A percentile compares a stretch with the other conserved stretches of the same genome.
Conservation (phyloP, 805 yeast species). For the Hemisphaericaspora nanyangensis region DNA sequence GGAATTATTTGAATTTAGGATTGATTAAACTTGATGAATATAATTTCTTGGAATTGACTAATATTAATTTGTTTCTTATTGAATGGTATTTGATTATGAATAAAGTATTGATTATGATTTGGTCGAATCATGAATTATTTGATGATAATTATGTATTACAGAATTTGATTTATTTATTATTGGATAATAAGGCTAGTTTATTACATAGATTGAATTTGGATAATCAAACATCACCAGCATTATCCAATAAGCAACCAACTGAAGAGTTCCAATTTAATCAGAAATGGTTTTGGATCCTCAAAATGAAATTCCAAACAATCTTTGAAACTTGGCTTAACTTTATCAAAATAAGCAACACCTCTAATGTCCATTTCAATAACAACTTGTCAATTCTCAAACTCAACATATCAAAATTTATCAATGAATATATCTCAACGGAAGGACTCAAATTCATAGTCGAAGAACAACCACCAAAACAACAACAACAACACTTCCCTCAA, state of each 20-base stretch:
- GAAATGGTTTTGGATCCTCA: constrained; percentile 24
- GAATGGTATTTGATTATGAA: constrained; percentile 46
- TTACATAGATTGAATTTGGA: not conserved
- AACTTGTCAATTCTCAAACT: constrained; percentile 14
- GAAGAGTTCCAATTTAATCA: constrained; percentile 21
- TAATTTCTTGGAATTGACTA: constrained; percentile 21
- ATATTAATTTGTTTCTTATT: constrained; percentile 28
- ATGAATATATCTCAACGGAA: constrained; percentile 6
- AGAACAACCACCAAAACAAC: constrained; percentile 1
- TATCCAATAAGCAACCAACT: not conserved
- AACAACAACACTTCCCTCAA: not conserved
- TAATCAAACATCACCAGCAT: not conserved
- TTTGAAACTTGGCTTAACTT: constrained; percentile 23
- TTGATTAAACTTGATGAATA: constrained; percentile 19
- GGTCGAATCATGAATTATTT: constrained; percentile 11
- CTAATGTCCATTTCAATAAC: constrained; percentile 5
- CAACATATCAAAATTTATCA: constrained; percentile 11
- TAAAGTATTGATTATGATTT: constrained; percentile 35
- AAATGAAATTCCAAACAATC: constrained; percentile 18
- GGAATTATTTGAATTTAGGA: constrained; percentile 14
- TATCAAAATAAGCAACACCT: constrained; percentile 5
- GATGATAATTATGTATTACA: constrained; percentile 26
- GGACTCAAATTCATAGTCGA: constrained; percentile 4
- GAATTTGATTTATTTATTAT: constrained; percentile 21
- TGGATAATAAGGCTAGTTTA: constrained; percentile 6